Percentiles rank a stretch among this genome's conserved stretches.
These are phyloP conservation scores for Leucoagaricus sp. DNA, from an alignment of 1,284 basidiomycete species.

Conservation along the genomic window DNA sequence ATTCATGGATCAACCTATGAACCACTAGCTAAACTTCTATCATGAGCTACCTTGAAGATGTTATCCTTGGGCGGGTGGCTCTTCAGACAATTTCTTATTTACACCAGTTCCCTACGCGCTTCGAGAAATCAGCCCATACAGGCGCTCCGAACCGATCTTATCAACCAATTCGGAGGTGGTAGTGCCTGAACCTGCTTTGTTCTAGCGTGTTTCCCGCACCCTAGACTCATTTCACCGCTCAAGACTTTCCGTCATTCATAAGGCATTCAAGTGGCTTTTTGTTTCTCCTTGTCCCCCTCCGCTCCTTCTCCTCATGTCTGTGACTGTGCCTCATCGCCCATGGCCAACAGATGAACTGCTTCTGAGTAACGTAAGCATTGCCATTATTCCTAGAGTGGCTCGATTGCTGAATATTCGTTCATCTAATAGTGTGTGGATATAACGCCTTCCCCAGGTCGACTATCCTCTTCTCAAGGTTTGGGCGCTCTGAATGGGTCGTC, in stretches of 20 bases:
- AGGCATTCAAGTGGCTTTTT: not conserved
- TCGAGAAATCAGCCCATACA: not conserved
- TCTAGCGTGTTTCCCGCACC: conserved; percentile 10
- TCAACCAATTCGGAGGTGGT: not conserved
- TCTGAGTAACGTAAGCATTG: not conserved
- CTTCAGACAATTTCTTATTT: too few relatives aligned
- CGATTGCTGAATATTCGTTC: too few relatives aligned
- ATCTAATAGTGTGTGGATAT: too few relatives aligned
- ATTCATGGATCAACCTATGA: too few relatives aligned
- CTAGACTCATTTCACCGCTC: conserved; percentile 3
- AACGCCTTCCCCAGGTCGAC: not conserved
- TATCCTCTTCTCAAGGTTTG: not conserved
- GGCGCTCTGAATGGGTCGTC: not conserved
- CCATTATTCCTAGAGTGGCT: not conserved
- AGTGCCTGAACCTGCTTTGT: not conserved
- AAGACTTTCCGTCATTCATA: not conserved
- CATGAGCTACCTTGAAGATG: too few relatives aligned
- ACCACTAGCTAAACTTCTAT: too few relatives aligned
- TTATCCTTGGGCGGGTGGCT: too few relatives aligned
- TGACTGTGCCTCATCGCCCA: not conserved
- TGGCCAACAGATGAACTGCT: not conserved
- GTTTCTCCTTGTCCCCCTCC: not conserved
- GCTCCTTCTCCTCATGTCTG: not conserved
- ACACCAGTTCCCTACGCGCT: not conserved
- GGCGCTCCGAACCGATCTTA: not conserved